Conservation (phyloP, 2,329 filamentous ascomycete genomes). For the Phaeomoniella chlamydospora region DNA sequence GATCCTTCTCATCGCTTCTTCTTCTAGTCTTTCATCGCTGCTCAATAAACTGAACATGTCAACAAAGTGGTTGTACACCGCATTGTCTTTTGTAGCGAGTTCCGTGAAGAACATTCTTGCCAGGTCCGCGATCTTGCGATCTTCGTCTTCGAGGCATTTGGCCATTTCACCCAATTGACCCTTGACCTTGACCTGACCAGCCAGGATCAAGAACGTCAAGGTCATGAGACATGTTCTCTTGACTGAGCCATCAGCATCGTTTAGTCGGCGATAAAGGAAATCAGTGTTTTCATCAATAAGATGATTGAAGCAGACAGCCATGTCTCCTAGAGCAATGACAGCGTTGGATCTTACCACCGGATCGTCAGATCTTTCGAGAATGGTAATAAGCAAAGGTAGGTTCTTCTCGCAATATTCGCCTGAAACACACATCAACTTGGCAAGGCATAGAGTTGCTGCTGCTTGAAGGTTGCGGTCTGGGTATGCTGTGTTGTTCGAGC, state of each 20-base stretch:
- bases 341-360: constrained; percentile 90
- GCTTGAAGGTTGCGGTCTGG: constrained; percentile 81
- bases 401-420: constrained; percentile 93
- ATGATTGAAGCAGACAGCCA: constrained; percentile 99
- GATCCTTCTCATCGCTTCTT: constrained; percentile 71
- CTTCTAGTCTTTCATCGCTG: constrained; percentile 56
- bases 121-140: constrained; percentile 84
- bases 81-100: constrained; percentile 94
- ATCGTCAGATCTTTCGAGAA: constrained; percentile 87
- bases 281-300: constrained; percentile 98
- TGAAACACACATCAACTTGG: constrained; percentile 97
- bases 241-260: constrained; percentile 75
- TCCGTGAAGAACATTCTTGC: constrained; percentile 98
- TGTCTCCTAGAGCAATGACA: constrained; percentile 91
- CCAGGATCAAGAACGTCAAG: constrained; percentile 88
- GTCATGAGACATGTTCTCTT: constrained; percentile 99
- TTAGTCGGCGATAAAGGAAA: constrained; percentile 86
- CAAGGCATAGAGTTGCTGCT: constrained; percentile 83
- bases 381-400: constrained; percentile 85
- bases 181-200: constrained; percentile 98
- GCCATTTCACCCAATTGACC: constrained; percentile 98
- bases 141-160: constrained; percentile 93
- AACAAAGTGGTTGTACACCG: constrained; percentile 97
- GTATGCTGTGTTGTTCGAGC: constrained; percentile 86
- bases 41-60: constrained; percentile 95